Percentiles rank a stretch among this genome's conserved stretches.
These are phyloP conservation scores for Taphrina sp. DNA, from an alignment of 1,139 yeast species.

Conservation along the genomic window DNA sequence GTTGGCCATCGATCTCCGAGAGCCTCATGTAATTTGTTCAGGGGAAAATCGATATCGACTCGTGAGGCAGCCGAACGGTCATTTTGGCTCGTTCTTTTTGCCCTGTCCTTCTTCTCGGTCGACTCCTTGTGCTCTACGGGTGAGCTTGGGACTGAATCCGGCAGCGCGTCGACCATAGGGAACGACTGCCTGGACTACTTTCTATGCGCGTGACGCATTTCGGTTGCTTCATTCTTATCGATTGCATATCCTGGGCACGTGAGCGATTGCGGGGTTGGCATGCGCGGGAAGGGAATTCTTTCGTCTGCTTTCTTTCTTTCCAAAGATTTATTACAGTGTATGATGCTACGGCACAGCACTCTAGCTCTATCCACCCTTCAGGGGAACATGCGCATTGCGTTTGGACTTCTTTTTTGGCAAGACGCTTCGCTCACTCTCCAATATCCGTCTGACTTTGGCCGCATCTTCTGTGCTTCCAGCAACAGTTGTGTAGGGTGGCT, in stretches of 20 bases:
- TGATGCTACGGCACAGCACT: too few species aligned
- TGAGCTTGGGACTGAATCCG: constrained; percentile 16
- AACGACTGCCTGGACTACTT: too few species aligned
- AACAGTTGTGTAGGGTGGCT: constrained; percentile 13
- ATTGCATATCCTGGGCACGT: too few species aligned
- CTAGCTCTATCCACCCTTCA: constrained; percentile 17
- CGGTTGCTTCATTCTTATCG: too few species aligned
- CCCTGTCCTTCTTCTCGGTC: constrained; percentile 16
- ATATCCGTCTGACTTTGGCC: constrained; percentile 5
- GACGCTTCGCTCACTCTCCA: constrained; percentile 9
- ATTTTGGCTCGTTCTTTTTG: constrained; percentile 4
- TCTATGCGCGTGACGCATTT: too few species aligned
- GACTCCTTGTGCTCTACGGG: constrained; percentile 15
- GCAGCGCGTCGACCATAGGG: constrained; percentile 27
- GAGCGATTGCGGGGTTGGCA: too few species aligned
- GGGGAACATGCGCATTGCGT: neutral
- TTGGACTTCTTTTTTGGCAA: constrained; percentile 1
- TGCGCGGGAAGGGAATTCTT: too few species aligned
- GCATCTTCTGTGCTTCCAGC: constrained; percentile 7
- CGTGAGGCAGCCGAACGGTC: constrained; percentile 21
- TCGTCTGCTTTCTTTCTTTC: too few species aligned
- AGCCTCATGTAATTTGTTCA: constrained; percentile 23
- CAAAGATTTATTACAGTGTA: too few species aligned
- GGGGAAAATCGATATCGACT: constrained; percentile 27
- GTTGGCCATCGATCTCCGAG: constrained; percentile 21